A percentile compares a stretch with the other conserved stretches of the same genome.
Conservation (phyloP, 768 basidiomycete genomes). For the Tremella yokohamensis region DNA sequence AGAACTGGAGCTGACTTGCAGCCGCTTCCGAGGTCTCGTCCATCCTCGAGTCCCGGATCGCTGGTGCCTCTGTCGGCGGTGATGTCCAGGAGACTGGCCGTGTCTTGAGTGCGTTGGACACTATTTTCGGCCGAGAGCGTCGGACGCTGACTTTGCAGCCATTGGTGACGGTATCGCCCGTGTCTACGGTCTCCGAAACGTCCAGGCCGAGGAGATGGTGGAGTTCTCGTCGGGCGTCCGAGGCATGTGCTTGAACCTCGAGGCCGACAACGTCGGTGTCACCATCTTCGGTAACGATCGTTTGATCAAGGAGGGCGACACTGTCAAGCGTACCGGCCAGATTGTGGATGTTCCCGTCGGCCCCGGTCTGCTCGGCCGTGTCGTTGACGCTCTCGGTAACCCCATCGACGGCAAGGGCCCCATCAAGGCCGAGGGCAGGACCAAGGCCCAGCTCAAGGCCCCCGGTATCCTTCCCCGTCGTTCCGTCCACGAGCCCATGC, state of each 20-base stretch:
- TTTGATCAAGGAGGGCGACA: slow-evolving; percentile 99
- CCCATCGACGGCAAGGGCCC: slow-evolving; percentile 99
- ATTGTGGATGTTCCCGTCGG: slow-evolving; percentile 99
- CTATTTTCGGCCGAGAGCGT: not conserved
- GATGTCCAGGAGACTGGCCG: slow-evolving; percentile 99
- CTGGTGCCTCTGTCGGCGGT: slow-evolving; percentile 80
- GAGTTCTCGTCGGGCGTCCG: slow-evolving; percentile 99
- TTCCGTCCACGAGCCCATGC: slow-evolving; percentile 98
- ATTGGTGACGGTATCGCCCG: slow-evolving; percentile 94
- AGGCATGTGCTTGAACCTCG: slow-evolving; percentile 99
- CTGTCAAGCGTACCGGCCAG: slow-evolving; percentile 99
- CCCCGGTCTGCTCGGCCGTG: slow-evolving; percentile 93
- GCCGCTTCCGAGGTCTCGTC: slow-evolving; percentile 99
- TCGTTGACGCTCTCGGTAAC: slow-evolving; percentile 99
- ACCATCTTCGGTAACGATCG: slow-evolving; percentile 84
- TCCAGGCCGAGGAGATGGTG: slow-evolving; percentile 99
- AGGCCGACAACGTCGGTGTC: slow-evolving; percentile 99
- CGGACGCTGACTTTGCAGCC: slow-evolving; percentile 56
- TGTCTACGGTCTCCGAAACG: slow-evolving; percentile 97
- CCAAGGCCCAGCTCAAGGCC: slow-evolving; percentile 96
- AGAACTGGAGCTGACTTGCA: slow-evolving; percentile 48
- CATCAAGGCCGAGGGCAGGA: slow-evolving; percentile 86
- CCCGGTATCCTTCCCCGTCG: slow-evolving; percentile 98
- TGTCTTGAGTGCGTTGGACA: slow-evolving; percentile 74
- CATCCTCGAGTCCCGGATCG: slow-evolving; percentile 97